Conservation (phyloP, 495 filamentous ascomycete genomes). For the Hyaloscypha hepaticicola region DNA sequence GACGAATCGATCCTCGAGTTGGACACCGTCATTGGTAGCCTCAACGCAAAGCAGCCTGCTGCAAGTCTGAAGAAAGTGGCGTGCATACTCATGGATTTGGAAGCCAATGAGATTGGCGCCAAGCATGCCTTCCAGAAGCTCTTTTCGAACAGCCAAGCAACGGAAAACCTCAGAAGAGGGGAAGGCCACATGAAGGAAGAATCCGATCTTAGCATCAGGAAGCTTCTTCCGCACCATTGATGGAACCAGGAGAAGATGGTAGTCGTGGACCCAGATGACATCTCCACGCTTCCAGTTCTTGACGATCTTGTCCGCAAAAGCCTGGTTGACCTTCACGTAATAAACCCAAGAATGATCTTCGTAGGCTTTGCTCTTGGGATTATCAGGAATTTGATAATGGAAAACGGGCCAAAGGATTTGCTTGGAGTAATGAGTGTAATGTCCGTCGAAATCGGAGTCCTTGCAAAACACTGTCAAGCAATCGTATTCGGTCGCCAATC, state of each 20-base stretch:
- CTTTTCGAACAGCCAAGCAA: constrained; percentile 78
- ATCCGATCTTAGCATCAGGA: constrained; percentile 88
- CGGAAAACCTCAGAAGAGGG: constrained; percentile 94
- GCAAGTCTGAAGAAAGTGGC: constrained; percentile 92
- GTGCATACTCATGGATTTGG: constrained; percentile 87
- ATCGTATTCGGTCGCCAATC: constrained; percentile 73
- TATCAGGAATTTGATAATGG: constrained; percentile 94
- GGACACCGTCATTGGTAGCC: constrained; percentile 80
- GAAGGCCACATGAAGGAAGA: constrained; percentile 93
- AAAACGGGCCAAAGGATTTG: constrained; percentile 89
- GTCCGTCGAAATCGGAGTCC: constrained; percentile 86
- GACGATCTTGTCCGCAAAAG: constrained; percentile 84
- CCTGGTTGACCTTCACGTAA: constrained; percentile 86
- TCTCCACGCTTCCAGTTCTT: constrained; percentile 90
- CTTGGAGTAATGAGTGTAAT: constrained; percentile 93
- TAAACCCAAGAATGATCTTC: constrained; percentile 94
- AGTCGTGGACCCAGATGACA: constrained; percentile 92
- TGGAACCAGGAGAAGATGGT: constrained; percentile 90
- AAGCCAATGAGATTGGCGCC: constrained; percentile 90
- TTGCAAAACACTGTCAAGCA: constrained; percentile 79
- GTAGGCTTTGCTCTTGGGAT: constrained; percentile 96
- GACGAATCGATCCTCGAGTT: constrained; percentile 90
- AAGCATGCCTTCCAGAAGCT: constrained; percentile 85
- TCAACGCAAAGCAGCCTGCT: constrained; percentile 83
- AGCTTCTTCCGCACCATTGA: constrained; percentile 82